These are phyloP conservation scores for Neonectria sp. DNA, from an alignment of 2,329 filamentous ascomycete genomes.

Conservation along the genomic window DNA sequence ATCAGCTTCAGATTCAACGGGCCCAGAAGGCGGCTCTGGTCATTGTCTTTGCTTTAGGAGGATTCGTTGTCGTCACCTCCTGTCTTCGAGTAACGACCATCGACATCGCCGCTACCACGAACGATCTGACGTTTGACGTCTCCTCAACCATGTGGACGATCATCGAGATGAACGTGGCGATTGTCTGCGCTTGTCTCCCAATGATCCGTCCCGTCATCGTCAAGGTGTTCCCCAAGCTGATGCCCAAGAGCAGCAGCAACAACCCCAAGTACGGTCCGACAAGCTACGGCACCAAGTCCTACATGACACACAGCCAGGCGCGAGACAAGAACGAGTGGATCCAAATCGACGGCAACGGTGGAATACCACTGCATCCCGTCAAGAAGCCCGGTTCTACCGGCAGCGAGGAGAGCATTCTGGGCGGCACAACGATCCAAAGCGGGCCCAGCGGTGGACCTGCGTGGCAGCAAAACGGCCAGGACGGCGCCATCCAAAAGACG, in stretches of 20 bases:
- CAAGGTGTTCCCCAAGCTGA: slow-evolving; percentile 44
- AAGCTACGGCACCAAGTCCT: slow-evolving; percentile 39
- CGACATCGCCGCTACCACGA: slow-evolving; percentile 41
- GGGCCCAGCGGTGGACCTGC: slow-evolving; percentile 21
- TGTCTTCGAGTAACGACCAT: slow-evolving; percentile 53
- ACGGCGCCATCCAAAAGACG: slow-evolving; percentile 38
- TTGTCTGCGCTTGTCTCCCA: slow-evolving; percentile 58
- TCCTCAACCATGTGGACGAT: slow-evolving; percentile 55
- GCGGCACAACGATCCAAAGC: slow-evolving; percentile 20
- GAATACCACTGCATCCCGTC: slow-evolving; percentile 36
- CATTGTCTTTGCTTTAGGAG: slow-evolving; percentile 56
- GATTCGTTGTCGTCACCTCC: slow-evolving; percentile 51
- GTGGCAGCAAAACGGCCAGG: slow-evolving; percentile 28
- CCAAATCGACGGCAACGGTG: slow-evolving; percentile 41
- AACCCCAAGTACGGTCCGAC: slow-evolving; percentile 32
- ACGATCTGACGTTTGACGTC: slow-evolving; percentile 53
- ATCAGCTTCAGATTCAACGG: slow-evolving; percentile 57
- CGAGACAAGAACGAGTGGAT: slow-evolving; percentile 43
- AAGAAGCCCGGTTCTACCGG: slow-evolving; percentile 41
- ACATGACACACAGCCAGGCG: slow-evolving; percentile 34
- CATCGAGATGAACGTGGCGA: slow-evolving; percentile 57
- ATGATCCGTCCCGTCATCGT: slow-evolving; percentile 53
- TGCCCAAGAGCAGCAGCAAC: slow-evolving; percentile 41
- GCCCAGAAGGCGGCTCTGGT: slow-evolving; percentile 55
- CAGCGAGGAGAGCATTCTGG: slow-evolving; percentile 45